phyloP scores from a whole-genome alignment of 495 filamentous ascomycete genomes.

The Lasiosphaeriaceae sp. region DNA sequence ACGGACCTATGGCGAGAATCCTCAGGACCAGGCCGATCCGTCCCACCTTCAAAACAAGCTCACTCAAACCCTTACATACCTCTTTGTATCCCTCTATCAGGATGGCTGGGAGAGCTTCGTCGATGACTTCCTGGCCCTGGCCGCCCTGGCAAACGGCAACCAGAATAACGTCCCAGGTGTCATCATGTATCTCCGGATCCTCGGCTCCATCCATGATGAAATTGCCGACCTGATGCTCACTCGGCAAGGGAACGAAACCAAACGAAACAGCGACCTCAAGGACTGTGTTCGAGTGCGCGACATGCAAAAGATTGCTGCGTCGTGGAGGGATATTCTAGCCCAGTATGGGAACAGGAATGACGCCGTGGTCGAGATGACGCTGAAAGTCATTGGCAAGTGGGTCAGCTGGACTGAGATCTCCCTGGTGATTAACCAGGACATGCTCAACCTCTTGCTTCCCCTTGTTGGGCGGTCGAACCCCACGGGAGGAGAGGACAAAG shows the following conservation, averaged over 20 bases:
- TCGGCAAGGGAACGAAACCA: slow-evolving; percentile 67
- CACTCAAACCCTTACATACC: slow-evolving; percentile 86
- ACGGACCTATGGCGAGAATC: slow-evolving; percentile 61
- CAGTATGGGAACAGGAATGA: slow-evolving; percentile 74
- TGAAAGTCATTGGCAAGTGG: slow-evolving; percentile 89
- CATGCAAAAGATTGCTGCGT: slow-evolving; percentile 75
- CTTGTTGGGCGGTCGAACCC: slow-evolving; percentile 58
- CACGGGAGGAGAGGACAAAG: slow-evolving; percentile 57
- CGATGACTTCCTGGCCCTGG: slow-evolving; percentile 76
- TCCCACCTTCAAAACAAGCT: slow-evolving; percentile 91
- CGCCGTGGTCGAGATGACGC: slow-evolving; percentile 73
- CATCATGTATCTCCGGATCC: slow-evolving; percentile 80
- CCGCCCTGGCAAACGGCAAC: slow-evolving; percentile 48
- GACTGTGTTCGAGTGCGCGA: slow-evolving; percentile 82
- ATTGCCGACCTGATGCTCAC: slow-evolving; percentile 89
- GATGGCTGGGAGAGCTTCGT: slow-evolving; percentile 83
- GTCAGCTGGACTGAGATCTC: slow-evolving; percentile 97
- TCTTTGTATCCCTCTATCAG: slow-evolving; percentile 82
- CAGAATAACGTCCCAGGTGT: slow-evolving; percentile 71
- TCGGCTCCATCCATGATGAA: slow-evolving; percentile 90
- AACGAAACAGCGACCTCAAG: slow-evolving; percentile 78
- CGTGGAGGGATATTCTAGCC: slow-evolving; percentile 87
- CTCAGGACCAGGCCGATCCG: slow-evolving; percentile 56
- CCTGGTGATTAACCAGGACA: slow-evolving; percentile 81
- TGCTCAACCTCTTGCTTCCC: slow-evolving; percentile 79